A percentile compares a stretch with the other conserved stretches of the same genome.
Evolutionary conservation across 345 rosid species (phyloP).

Genomic region (Eucalyptus urophylla): DNA sequence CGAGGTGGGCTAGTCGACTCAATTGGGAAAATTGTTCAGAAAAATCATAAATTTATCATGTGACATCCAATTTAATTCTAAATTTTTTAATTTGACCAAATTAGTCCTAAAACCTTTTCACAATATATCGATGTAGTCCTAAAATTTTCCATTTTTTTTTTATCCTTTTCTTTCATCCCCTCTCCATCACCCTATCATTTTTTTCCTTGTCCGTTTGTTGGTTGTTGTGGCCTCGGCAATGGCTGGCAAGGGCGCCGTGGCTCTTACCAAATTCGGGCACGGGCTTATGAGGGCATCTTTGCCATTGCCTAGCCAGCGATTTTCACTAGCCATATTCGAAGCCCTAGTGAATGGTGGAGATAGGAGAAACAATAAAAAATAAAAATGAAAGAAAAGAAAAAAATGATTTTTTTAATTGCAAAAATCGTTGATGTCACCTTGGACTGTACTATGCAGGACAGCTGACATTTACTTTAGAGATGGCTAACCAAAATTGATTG

Average conservation of each 20-base stretch:
- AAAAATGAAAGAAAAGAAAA: background rate
- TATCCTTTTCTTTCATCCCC: background rate
- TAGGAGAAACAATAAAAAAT: background rate
- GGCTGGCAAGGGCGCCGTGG: fast-evolving
- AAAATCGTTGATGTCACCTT: fast-evolving
- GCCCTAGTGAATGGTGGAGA: background rate
- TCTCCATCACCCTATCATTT: background rate
- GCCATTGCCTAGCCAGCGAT: background rate
- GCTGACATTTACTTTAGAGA: fast-evolving
- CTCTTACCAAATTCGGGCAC: background rate
- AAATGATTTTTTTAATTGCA: no score
- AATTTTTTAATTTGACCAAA: background rate
- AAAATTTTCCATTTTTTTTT: background rate
- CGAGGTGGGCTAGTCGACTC: background rate
- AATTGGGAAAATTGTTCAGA: background rate
- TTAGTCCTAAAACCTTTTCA: background rate
- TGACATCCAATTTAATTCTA: fast-evolving
- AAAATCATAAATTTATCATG: background rate
- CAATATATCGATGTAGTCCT: fast-evolving
- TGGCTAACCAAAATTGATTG: fast-evolving
- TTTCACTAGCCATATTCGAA: background rate
- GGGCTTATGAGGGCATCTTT: background rate
- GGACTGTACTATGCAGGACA: fast-evolving
- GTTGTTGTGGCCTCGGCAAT: background rate
- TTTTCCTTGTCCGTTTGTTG: background rate